phyloP scores from a whole-genome alignment of 352 stramenopile species.

The Phytophthora kernoviae region DNA sequence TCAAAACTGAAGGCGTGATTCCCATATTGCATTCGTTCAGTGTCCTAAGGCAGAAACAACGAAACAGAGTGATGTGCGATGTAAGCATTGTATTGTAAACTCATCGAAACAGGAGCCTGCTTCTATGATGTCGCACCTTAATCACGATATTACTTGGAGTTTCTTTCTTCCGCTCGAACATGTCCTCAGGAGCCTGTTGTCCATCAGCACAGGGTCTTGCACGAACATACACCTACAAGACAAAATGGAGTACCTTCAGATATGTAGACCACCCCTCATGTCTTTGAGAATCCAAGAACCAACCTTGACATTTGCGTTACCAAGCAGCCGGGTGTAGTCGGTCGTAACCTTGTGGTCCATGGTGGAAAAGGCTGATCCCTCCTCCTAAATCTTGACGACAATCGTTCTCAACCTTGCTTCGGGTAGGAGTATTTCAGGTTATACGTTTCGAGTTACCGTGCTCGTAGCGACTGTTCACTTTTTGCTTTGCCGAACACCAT shows the following conservation, averaged over 20 bases:
- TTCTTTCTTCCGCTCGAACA: slow-evolving; percentile 85
- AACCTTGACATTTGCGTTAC: slow-evolving; percentile 82
- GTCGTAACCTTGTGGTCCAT: slow-evolving; percentile 90
- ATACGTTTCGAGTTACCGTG: slow-evolving; percentile 17
- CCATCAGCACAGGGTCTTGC: slow-evolving; percentile 80
- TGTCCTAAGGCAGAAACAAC: slow-evolving; percentile 44
- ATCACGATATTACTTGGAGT: slow-evolving; percentile 83
- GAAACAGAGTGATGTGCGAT: not conserved
- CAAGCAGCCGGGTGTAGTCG: slow-evolving; percentile 81
- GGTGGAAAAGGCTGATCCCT: not conserved
- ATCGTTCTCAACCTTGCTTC: not conserved
- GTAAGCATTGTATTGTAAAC: too few species aligned
- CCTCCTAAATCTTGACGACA: not conserved
- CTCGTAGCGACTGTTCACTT: slow-evolving; percentile 7
- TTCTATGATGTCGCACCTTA: slow-evolving; percentile 50
- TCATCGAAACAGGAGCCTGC: too few species aligned
- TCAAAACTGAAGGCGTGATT: slow-evolving; percentile 90
- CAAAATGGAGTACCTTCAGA: not conserved
- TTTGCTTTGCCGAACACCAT: slow-evolving; percentile 4
- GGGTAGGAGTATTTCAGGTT: slow-evolving; percentile 15
- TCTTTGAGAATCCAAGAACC: not conserved
- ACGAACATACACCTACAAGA: slow-evolving; percentile 70
- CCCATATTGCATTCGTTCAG: slow-evolving; percentile 84
- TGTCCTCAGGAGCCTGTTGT: slow-evolving; percentile 68
- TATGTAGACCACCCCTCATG: too few species aligned